Conservation (phyloP, 2,329 filamentous ascomycete genomes). For the Cladosporium austrohemisphaericum region DNA sequence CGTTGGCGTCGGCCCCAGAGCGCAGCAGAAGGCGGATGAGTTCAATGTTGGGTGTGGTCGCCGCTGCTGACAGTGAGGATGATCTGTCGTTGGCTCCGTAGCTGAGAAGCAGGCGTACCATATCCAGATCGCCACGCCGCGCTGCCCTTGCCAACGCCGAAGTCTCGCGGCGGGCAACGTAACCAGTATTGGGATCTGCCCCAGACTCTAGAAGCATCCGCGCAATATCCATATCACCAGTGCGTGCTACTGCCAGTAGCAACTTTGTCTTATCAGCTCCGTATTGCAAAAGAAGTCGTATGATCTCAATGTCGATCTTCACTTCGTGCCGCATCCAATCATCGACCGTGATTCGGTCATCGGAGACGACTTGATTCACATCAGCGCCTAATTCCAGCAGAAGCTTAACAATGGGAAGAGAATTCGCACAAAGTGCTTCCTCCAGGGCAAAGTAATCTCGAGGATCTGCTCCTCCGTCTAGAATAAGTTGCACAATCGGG, state of each 20-base stretch:
- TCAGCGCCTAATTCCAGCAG: slow-evolving; percentile 5
- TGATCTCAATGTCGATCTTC: neutral
- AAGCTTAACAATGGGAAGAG: slow-evolving; percentile 1
- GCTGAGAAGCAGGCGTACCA: neutral
- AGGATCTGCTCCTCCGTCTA: neutral
- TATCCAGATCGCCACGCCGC: neutral
- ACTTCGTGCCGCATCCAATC: neutral
- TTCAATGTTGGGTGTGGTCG: neutral
- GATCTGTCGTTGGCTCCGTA: slow-evolving; percentile 5
- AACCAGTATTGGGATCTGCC: neutral
- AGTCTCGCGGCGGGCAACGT: too few relatives aligned
- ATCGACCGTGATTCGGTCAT: neutral
- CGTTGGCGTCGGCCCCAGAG: neutral
- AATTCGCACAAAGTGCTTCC: neutral
- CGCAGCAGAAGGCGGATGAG: neutral
- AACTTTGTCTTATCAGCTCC: neutral
- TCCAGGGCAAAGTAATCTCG: neutral
- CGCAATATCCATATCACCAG: neutral
- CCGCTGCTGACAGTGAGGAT: neutral
- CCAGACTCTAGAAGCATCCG: neutral
- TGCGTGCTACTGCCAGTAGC: neutral
- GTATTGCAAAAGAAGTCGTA: neutral
- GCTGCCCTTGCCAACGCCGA: slow-evolving; percentile 1
- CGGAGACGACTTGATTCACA: neutral
- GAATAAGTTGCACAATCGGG: neutral